Percentiles rank a stretch among this genome's conserved stretches.
Conservation (phyloP, 2,329 filamentous ascomycete genomes). For the Penicillium sp. region DNA sequence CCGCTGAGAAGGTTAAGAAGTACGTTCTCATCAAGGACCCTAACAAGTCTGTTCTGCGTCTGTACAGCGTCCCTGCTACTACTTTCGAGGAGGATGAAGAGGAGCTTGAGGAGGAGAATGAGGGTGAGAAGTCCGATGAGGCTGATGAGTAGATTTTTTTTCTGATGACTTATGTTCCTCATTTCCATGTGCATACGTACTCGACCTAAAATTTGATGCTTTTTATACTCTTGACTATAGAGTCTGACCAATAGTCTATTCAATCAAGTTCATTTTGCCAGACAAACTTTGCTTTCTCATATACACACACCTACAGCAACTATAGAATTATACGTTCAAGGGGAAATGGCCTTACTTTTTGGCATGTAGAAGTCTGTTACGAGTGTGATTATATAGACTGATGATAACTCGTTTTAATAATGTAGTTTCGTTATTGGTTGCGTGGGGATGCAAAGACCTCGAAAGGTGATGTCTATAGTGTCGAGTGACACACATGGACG, state of each 20-base stretch:
- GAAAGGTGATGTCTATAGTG: not conserved
- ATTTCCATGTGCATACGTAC: conserved; percentile 21
- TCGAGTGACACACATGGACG: not conserved
- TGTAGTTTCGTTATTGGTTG: not conserved
- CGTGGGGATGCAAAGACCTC: not conserved
- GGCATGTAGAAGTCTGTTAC: too few species aligned
- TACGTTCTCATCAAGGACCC: conserved; percentile 74
- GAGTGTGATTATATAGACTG: not conserved
- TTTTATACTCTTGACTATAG: conserved; percentile 8
- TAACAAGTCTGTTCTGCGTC: conserved; percentile 89
- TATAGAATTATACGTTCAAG: not conserved
- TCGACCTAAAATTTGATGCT: conserved; percentile 15
- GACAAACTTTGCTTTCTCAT: not conserved
- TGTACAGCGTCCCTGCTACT: conserved; percentile 85
- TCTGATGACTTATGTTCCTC: conserved; percentile 16
- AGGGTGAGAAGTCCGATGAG: conserved; percentile 56
- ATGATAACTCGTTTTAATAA: not conserved
- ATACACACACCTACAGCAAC: too few species aligned
- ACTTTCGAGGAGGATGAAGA: conserved; percentile 90
- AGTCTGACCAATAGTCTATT: conserved; percentile 7
- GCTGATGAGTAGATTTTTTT: conserved; percentile 42
- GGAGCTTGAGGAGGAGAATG: conserved; percentile 53
- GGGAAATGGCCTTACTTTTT: too few species aligned
- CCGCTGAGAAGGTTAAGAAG: conserved; percentile 46
- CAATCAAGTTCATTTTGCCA: not conserved